Evolutionary conservation across 257 asterid genomes (phyloP).

Genomic region (Penstemon barbatus): DNA sequence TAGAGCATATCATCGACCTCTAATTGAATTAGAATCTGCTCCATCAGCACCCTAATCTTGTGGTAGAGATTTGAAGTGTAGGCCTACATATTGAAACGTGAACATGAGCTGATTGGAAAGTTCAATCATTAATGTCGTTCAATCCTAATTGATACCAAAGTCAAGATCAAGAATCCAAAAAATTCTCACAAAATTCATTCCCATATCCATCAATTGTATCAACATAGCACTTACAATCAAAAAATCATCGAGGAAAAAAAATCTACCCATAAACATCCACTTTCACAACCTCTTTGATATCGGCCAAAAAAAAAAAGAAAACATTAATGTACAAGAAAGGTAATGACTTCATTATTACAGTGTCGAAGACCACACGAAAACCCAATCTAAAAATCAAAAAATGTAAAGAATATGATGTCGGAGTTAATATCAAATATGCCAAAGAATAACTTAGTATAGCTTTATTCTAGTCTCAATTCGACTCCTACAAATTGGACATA

Average conservation of each 20-base stretch:
- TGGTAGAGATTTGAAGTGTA: too few relatives aligned
- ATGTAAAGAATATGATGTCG: constrained; percentile 32
- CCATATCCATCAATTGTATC: background rate
- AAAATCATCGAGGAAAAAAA: background rate
- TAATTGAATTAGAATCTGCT: too few relatives aligned
- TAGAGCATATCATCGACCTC: too few relatives aligned
- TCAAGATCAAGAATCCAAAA: background rate
- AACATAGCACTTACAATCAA: constrained; percentile 6
- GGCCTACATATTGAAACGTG: too few relatives aligned
- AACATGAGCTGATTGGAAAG: too few relatives aligned
- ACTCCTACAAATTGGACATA: constrained; percentile 81
- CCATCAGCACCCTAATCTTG: too few relatives aligned
- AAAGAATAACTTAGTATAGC: constrained; percentile 51
- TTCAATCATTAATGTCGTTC: too few relatives aligned
- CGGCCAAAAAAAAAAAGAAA: background rate
- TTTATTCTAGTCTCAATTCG: constrained; percentile 72
- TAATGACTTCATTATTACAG: constrained; percentile 16
- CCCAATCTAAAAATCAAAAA: constrained; percentile 30
- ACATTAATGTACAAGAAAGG: constrained; percentile 9
- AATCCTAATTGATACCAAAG: too few relatives aligned
- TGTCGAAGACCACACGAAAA: constrained; percentile 8
- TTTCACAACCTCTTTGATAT: constrained; percentile 3
- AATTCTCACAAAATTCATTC: background rate
- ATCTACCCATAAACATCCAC: background rate
- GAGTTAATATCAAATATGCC: constrained; percentile 1